phyloP scores from a whole-genome alignment of 75 land plant genomes.

The Isoetes taiwanensis region DNA sequence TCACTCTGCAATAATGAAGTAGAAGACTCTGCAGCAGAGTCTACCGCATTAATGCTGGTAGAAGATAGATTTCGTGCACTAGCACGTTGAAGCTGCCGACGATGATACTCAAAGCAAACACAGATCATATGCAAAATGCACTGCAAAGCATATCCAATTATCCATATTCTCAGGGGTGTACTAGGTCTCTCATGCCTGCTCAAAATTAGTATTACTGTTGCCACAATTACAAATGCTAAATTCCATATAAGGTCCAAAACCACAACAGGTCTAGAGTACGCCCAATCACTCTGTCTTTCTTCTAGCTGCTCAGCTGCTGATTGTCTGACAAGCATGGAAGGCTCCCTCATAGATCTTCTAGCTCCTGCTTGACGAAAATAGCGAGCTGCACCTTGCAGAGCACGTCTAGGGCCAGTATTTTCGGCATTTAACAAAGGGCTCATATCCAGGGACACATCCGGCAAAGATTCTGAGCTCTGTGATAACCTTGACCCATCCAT shows the following conservation, averaged over 20 bases:
- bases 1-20: too few relatives aligned
- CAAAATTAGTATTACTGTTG: not conserved
- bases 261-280: not conserved
- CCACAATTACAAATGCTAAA: not conserved
- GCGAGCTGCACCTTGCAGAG: not conserved
- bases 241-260: not conserved
- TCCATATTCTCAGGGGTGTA: slow-evolving; percentile 1
- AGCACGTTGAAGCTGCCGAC: not conserved
- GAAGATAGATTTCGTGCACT: not conserved
- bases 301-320: slow-evolving; percentile 4
- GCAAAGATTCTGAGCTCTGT: too few relatives aligned
- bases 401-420: not conserved
- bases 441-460: too few relatives aligned
- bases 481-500: too few relatives aligned
- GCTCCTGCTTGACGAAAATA: not conserved
- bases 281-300: slow-evolving; percentile 3
- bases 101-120: not conserved
- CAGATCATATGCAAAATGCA: slow-evolving; percentile 1
- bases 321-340: slow-evolving; percentile 1
- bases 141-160: not conserved
- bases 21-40: too few relatives aligned
- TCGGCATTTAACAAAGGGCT: too few relatives aligned
- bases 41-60: too few relatives aligned
- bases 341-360: not conserved
- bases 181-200: not conserved